phyloP scores from a whole-genome alignment of 2,329 filamentous ascomycete genomes.

The Coniochaeta hoffmannii region DNA sequence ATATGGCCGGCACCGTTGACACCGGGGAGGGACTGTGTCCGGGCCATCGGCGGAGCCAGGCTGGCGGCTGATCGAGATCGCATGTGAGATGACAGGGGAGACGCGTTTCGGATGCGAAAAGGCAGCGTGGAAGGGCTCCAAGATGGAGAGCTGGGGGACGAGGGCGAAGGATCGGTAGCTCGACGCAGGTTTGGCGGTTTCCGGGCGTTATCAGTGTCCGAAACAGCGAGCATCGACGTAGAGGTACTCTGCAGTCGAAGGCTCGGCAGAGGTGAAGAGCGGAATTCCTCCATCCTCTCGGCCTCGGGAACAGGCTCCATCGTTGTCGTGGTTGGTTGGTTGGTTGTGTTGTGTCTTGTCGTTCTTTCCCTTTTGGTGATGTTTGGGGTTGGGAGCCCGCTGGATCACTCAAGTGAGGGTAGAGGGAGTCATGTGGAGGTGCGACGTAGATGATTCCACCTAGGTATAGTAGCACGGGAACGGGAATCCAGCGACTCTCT shows the following conservation, averaged over 20 bases:
- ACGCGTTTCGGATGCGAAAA: slow-evolving; percentile 56
- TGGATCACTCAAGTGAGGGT: not conserved
- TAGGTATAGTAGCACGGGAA: not conserved
- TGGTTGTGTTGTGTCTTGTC: not conserved
- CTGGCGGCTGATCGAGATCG: slow-evolving; percentile 52
- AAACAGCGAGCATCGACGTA: slow-evolving; percentile 22
- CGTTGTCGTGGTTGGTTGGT: not conserved
- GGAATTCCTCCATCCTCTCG: slow-evolving; percentile 61
- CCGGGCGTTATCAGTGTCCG: slow-evolving; percentile 33
- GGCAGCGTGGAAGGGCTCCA: slow-evolving; percentile 42
- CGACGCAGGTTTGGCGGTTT: slow-evolving; percentile 49
- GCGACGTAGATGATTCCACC: not conserved
- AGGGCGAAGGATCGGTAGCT: slow-evolving; percentile 49
- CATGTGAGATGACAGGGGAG: slow-evolving; percentile 51
- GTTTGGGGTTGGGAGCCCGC: not conserved
- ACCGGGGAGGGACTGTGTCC: slow-evolving; percentile 58
- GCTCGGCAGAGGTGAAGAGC: slow-evolving; percentile 46
- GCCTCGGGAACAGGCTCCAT: slow-evolving; percentile 66
- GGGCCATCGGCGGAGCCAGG: slow-evolving; percentile 48
- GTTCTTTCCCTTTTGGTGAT: not conserved
- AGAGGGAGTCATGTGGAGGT: not conserved
- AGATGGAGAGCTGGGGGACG: slow-evolving; percentile 43
- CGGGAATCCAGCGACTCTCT: too few relatives aligned
- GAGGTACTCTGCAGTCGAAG: slow-evolving; percentile 39
- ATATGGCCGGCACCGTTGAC: slow-evolving; percentile 53